phyloP scores from a whole-genome alignment of 805 yeast genomes.

The Saccharomycopsis microspora region DNA sequence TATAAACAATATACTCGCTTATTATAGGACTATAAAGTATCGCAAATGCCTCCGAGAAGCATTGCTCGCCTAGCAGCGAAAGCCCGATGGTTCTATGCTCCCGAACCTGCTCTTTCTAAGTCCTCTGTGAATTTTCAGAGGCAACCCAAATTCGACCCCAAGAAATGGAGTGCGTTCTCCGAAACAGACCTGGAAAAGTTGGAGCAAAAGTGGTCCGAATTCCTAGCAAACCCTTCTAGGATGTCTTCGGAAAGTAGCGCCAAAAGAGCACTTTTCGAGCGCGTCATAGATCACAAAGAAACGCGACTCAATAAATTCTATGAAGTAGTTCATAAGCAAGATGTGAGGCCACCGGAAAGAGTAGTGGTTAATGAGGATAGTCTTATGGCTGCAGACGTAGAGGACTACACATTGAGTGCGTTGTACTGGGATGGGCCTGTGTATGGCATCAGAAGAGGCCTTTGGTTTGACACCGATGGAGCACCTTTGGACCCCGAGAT shows the following conservation, averaged over 20 bases:
- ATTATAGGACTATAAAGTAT: too few species aligned
- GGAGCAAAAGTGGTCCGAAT: background rate
- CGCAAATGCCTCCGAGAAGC: too few species aligned
- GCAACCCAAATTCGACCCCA: slow-evolving; percentile 24
- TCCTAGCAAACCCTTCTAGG: slow-evolving; percentile 40
- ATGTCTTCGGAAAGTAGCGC: background rate
- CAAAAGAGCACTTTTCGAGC: background rate
- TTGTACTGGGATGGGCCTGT: slow-evolving; percentile 84
- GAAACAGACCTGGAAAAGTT: slow-evolving; percentile 41
- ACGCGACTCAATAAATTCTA: slow-evolving; percentile 2
- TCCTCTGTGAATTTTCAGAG: slow-evolving; percentile 20
- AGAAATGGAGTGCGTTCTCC: slow-evolving; percentile 59
- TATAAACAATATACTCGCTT: too few species aligned
- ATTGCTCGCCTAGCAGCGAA: background rate
- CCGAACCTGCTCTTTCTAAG: slow-evolving; percentile 46
- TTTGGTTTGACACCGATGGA: slow-evolving; percentile 62
- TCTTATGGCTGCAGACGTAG: slow-evolving; percentile 60
- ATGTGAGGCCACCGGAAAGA: slow-evolving; percentile 1
- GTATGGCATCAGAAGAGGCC: slow-evolving; percentile 73
- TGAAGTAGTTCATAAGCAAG: background rate
- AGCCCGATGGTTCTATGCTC: slow-evolving; percentile 68
- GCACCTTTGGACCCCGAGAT: slow-evolving; percentile 40
- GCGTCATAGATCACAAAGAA: slow-evolving; percentile 1
- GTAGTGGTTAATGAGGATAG: slow-evolving; percentile 70
- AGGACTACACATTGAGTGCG: slow-evolving; percentile 44